A percentile compares a stretch with the other conserved stretches of the same genome.
Evolutionary conservation across 768 basidiomycete genomes (phyloP).

Genomic region (Rhodotorula toruloides): DNA sequence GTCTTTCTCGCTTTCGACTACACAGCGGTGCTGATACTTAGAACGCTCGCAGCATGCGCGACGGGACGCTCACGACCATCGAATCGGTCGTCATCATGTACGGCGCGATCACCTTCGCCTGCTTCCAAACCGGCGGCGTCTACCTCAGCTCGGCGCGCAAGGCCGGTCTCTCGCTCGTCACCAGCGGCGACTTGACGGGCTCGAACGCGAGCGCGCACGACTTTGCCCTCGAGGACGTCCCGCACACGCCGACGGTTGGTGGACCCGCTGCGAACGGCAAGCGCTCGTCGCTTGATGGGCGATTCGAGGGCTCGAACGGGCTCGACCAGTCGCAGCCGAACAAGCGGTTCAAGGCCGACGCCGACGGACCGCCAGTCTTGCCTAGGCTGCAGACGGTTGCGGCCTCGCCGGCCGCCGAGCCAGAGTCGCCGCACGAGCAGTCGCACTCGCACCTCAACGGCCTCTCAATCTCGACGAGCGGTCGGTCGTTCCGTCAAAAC

Average conservation of each 20-base stretch:
- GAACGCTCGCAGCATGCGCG: constrained; percentile 38
- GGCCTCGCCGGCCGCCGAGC: neutral
- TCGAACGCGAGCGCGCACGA: neutral
- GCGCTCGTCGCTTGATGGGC: neutral
- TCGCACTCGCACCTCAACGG: neutral
- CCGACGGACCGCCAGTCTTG: neutral
- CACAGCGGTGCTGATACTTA: neutral
- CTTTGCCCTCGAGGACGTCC: constrained; percentile 34
- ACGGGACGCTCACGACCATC: constrained; percentile 38
- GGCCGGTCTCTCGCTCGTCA: constrained; percentile 5
- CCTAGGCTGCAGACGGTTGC: neutral
- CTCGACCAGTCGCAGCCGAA: neutral
- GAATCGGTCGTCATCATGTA: constrained; percentile 42
- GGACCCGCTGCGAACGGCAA: neutral
- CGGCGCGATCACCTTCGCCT: constrained; percentile 39
- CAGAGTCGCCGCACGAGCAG: neutral
- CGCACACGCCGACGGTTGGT: constrained; percentile 4
- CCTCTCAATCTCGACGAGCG: constrained; percentile 23
- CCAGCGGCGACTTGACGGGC: neutral
- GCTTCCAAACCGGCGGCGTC: constrained; percentile 41
- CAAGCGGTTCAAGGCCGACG: constrained; percentile 3
- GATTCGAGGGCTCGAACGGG: neutral
- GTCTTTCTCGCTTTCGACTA: no score
- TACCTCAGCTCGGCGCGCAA: constrained; percentile 25
- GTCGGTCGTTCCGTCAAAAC: neutral